Evolutionary conservation across 257 asterid species (phyloP).

Genomic region (Solanum lycopersicoides): DNA sequence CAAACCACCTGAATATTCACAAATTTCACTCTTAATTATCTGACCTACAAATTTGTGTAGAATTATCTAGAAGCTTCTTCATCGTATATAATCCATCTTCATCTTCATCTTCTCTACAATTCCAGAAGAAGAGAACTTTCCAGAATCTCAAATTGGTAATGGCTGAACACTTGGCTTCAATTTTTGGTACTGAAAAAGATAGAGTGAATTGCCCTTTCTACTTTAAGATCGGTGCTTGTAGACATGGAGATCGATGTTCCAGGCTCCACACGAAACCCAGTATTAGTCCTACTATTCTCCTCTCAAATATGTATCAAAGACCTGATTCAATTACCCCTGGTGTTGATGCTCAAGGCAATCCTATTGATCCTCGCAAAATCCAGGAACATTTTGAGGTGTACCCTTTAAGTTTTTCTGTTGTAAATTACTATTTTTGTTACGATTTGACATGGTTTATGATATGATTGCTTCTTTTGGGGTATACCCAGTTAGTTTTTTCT

Average conservation of each 20-base stretch:
- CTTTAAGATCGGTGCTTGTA: constrained; percentile 94
- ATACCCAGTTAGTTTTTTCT: background rate
- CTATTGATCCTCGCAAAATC: constrained; percentile 66
- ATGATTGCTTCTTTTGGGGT: background rate
- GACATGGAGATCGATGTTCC: constrained; percentile 96
- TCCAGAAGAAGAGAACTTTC: background rate
- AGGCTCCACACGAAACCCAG: constrained; percentile 94
- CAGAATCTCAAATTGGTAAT: constrained; percentile 6
- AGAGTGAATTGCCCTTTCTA: constrained; percentile 94
- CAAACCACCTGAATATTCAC: constrained; percentile 9
- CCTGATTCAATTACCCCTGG: constrained; percentile 99
- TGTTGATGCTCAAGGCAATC: constrained; percentile 79
- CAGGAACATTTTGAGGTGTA: constrained; percentile 88
- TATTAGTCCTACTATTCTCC: constrained; percentile 76
- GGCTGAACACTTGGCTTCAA: constrained; percentile 95
- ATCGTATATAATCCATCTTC: too few relatives aligned
- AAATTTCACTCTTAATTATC: rapidly evolving
- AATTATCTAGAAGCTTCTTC: background rate
- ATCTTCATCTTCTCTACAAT: background rate
- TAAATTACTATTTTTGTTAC: background rate
- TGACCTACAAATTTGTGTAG: background rate
- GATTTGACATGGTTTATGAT: background rate
- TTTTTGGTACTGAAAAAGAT: constrained; percentile 86
- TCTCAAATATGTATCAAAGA: constrained; percentile 90
- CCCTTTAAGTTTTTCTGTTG: background rate